Evolutionary conservation across 257 asterid species (phyloP).

Genomic region (Solanum chmielewskii): DNA sequence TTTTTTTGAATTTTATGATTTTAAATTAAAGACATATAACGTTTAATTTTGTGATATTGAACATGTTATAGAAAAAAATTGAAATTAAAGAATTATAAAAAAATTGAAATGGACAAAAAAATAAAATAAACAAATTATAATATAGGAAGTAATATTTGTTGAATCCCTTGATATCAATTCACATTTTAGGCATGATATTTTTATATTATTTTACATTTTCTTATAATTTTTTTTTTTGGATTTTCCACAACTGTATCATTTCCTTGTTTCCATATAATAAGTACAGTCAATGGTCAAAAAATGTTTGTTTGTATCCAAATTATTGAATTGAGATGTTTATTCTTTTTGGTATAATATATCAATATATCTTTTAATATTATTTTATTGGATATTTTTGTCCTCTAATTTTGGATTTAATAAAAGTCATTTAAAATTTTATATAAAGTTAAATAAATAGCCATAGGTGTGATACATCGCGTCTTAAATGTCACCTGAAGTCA

Average conservation of each 20-base stretch:
- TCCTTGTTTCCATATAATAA: neutral
- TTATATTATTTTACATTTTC: neutral
- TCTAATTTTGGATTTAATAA: no score
- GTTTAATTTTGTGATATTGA: no score
- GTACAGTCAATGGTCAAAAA: neutral
- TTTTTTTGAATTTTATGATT: no score
- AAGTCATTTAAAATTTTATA: no score
- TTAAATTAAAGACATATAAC: no score
- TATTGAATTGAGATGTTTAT: neutral
- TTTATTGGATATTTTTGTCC: neutral
- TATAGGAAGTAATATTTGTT: neutral
- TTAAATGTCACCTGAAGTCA: no score
- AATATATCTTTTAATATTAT: rapidly evolving
- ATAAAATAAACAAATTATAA: neutral
- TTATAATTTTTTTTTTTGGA: neutral
- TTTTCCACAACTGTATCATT: neutral
- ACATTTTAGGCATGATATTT: neutral
- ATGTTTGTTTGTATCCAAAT: neutral
- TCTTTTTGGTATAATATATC: no score
- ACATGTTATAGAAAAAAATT: no score
- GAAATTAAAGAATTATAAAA: neutral
- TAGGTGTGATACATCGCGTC: no score
- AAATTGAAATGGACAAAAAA: no score
- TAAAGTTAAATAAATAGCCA: neutral
- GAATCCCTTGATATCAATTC: neutral